A percentile compares a stretch with the other conserved stretches of the same genome.
These are phyloP conservation scores for Trichoderma parareesei DNA, from an alignment of 495 filamentous ascomycete species.

Conservation along the genomic window DNA sequence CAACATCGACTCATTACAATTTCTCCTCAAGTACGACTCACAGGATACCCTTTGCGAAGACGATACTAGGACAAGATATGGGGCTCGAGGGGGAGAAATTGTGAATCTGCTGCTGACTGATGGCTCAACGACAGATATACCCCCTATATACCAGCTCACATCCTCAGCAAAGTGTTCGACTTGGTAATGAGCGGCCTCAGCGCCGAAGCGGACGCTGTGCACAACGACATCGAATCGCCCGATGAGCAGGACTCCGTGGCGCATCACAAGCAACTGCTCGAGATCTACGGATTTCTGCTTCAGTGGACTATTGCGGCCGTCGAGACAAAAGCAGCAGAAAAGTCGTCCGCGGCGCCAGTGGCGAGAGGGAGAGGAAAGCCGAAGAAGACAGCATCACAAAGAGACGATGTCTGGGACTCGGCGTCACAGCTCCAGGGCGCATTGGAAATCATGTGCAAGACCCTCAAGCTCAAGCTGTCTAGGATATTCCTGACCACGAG, in stretches of 20 bases:
- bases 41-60: background rate
- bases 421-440: conserved; percentile 78
- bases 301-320: conserved; percentile 92
- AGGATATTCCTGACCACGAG: conserved; percentile 93
- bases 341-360: conserved; percentile 60
- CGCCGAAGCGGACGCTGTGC: conserved; percentile 78
- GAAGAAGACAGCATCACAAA: conserved; percentile 48
- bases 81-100: background rate
- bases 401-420: conserved; percentile 82
- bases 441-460: conserved; percentile 90
- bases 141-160: conserved; percentile 67
- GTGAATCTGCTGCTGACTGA: background rate
- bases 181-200: conserved; percentile 87
- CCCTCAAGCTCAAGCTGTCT: conserved; percentile 82
- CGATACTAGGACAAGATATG: background rate
- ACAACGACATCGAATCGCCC: conserved; percentile 71
- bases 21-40: conserved; percentile 83
- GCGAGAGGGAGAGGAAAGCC: conserved; percentile 70
- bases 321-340: conserved; percentile 88
- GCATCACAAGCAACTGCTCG: conserved; percentile 82
- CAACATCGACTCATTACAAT: conserved; percentile 86
- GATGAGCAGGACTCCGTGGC: conserved; percentile 82
- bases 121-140: conserved; percentile 54
- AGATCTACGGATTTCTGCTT: conserved; percentile 89
- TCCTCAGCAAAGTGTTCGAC: conserved; percentile 89